Conservation (phyloP, 352 stramenopile genomes). For the Phytophthora aleatoria region DNA sequence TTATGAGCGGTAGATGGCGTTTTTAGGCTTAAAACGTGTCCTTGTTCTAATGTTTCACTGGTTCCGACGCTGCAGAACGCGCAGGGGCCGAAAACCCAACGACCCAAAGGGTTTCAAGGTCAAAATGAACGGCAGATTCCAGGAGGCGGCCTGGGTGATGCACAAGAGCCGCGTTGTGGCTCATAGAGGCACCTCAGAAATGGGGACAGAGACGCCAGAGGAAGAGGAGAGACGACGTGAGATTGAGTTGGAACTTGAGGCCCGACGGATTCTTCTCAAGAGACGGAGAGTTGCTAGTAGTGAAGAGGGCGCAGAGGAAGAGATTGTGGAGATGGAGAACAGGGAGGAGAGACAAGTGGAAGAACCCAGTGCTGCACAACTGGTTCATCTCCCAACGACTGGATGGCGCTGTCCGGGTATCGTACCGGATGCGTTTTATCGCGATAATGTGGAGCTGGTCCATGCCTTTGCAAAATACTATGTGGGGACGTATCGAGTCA, state of each 20-base stretch:
- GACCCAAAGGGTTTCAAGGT: constrained; percentile 70
- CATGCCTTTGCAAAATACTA: constrained; percentile 75
- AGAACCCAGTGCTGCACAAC: neutral
- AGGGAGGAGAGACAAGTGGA: neutral
- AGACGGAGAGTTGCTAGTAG: constrained; percentile 16
- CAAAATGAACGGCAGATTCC: constrained; percentile 74
- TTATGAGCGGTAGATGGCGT: constrained; percentile 45
- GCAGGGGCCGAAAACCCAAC: constrained; percentile 60
- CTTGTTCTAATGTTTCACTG: neutral
- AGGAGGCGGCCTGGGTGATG: constrained; percentile 68
- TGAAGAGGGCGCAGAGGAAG: constrained; percentile 16
- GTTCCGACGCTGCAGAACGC: constrained; percentile 38
- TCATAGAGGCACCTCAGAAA: constrained; percentile 26
- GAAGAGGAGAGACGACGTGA: constrained; percentile 19
- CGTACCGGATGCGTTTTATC: constrained; percentile 60
- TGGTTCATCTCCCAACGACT: constrained; percentile 52
- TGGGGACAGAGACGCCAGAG: constrained; percentile 13
- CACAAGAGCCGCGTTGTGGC: constrained; percentile 68
- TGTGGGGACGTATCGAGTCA: constrained; percentile 63
- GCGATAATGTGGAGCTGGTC: constrained; percentile 50
- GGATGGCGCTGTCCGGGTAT: constrained; percentile 68
- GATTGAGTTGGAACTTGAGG: constrained; percentile 18
- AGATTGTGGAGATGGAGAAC: constrained; percentile 4
- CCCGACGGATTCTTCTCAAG: constrained; percentile 11
- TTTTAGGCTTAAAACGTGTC: neutral